Conservation (phyloP, 441 rosid species). For the Codiaeum variegatum region DNA sequence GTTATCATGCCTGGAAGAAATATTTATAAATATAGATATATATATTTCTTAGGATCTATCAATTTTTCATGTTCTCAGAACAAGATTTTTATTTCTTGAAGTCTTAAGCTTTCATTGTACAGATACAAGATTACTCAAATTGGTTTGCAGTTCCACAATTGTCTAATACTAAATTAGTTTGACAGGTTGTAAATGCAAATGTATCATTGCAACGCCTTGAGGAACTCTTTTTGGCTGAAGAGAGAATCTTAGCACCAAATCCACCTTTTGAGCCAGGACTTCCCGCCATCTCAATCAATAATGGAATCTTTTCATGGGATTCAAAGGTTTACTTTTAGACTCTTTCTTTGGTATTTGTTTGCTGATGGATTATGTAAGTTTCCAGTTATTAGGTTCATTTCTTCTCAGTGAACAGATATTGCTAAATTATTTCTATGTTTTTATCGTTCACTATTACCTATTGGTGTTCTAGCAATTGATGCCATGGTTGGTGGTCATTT, state of each 20-base stretch:
- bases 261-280: conserved; percentile 74
- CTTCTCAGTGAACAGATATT: background rate
- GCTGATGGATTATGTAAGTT: background rate
- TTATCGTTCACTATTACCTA: background rate
- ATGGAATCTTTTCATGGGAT: conserved; percentile 95
- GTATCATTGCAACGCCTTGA: conserved; percentile 88
- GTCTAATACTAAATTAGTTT: conserved; percentile 21
- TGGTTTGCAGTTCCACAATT: conserved; percentile 2
- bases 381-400: background rate
- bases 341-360: background rate
- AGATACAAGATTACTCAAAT: conserved; percentile 1
- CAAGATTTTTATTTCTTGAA: background rate
- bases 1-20: background rate
- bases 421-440: background rate
- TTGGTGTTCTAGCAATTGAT: background rate
- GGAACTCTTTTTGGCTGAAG: conserved; percentile 82
- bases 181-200: conserved; percentile 86
- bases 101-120: background rate
- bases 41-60: background rate
- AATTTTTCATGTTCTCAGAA: background rate
- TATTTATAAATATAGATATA: too few species aligned
- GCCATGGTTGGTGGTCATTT: background rate
- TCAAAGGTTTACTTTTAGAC: conserved; percentile 44
- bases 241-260: conserved; percentile 70
- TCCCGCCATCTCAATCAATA: conserved; percentile 80